A percentile compares a stretch with the other conserved stretches of the same genome.
Conservation (phyloP, 176 grass and related monocot species). For the Eragrostis nindensis region DNA sequence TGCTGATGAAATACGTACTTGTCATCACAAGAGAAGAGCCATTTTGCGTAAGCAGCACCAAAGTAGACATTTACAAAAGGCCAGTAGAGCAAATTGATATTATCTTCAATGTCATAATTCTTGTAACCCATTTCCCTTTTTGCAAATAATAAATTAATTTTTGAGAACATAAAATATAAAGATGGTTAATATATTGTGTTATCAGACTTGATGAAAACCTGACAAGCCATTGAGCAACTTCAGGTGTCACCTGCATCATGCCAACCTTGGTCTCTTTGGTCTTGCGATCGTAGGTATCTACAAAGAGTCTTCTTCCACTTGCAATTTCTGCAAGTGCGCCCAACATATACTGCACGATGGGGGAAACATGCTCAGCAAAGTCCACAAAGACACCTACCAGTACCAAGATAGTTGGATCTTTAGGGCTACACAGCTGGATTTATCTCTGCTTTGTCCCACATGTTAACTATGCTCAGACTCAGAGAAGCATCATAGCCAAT, state of each 20-base stretch:
- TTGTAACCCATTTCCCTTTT: conserved; percentile 89
- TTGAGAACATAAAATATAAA: conserved; percentile 34
- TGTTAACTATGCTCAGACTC: neutral
- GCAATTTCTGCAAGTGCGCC: conserved; percentile 81
- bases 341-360: conserved; percentile 78
- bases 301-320: conserved; percentile 74
- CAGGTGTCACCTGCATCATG: conserved; percentile 83
- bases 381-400: neutral
- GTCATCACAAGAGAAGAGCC: conserved; percentile 89
- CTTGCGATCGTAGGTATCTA: conserved; percentile 73
- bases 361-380: conserved; percentile 23
- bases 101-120: conserved; percentile 76
- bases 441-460: conserved; percentile 4
- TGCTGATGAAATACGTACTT: conserved; percentile 62
- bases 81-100: conserved; percentile 72
- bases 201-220: conserved; percentile 50
- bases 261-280: conserved; percentile 78
- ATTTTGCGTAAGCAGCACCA: conserved; percentile 91
- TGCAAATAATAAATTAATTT: conserved; percentile 28
- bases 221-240: conserved; percentile 86
- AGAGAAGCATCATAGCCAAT: conserved; percentile 1
- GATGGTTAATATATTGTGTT: conserved; percentile 22
- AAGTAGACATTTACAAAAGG: conserved; percentile 97
- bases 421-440: neutral
- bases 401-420: conserved; percentile 5